Evolutionary conservation across 2,329 filamentous ascomycete genomes (phyloP).

Genomic region (Aspergillus awamori): DNA sequence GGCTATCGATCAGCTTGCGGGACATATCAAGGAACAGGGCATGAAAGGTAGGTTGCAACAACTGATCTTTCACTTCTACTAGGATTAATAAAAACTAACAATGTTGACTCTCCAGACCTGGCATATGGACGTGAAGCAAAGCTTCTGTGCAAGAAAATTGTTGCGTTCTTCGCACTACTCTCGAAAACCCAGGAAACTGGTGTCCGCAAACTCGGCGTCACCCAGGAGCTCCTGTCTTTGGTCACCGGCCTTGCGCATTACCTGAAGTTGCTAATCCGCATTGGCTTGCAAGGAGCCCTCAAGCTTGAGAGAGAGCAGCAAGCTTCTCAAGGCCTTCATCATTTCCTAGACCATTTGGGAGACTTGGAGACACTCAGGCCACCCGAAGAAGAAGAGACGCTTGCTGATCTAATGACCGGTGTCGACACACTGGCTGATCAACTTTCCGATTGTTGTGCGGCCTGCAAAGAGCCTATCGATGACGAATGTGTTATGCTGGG

Average conservation of each 20-base stretch:
- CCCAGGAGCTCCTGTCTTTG: conserved; percentile 94
- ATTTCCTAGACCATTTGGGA: conserved; percentile 80
- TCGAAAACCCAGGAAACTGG: conserved; percentile 93
- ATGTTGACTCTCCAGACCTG: conserved; percentile 59
- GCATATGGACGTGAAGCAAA: conserved; percentile 97
- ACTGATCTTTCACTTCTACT: not conserved
- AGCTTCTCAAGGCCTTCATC: conserved; percentile 73
- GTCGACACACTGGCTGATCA: conserved; percentile 70
- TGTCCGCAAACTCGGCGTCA: conserved; percentile 89
- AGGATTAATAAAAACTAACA: conserved; percentile 21
- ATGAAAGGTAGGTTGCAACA: conserved; percentile 65
- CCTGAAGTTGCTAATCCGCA: conserved; percentile 93
- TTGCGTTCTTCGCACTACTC: conserved; percentile 92
- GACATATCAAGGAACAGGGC: conserved; percentile 66
- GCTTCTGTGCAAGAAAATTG: conserved; percentile 98
- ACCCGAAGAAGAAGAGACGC: conserved; percentile 61
- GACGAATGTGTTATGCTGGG: conserved; percentile 82
- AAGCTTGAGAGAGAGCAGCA: conserved; percentile 84
- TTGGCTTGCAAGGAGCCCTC: conserved; percentile 90
- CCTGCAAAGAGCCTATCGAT: conserved; percentile 85
- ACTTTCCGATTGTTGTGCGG: conserved; percentile 79
- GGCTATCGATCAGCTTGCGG: conserved; percentile 83
- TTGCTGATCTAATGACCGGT: conserved; percentile 66
- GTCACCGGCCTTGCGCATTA: conserved; percentile 97
- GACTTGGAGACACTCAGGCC: conserved; percentile 77